Percentiles rank a stretch among this genome's conserved stretches.
phyloP scores from a whole-genome alignment of 2,329 filamentous ascomycete species.

The Sporothrix dimorphospora region DNA sequence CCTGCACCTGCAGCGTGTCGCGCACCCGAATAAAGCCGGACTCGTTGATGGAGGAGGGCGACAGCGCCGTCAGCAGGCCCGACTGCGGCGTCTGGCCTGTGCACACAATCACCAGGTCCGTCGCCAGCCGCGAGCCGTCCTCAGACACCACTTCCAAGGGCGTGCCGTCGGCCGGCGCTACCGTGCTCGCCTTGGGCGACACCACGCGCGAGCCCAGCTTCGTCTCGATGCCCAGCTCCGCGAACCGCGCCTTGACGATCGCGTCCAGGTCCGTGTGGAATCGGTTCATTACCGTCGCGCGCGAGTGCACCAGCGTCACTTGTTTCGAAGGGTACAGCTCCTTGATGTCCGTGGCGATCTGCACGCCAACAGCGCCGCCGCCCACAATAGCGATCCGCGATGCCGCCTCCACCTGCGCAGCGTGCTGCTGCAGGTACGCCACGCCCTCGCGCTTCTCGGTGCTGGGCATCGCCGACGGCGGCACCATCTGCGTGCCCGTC shows the following conservation, averaged over 20 bases:
- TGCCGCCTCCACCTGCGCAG: constrained; percentile 50
- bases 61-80: constrained; percentile 24
- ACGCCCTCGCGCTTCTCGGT: constrained; percentile 49
- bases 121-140: constrained; percentile 24
- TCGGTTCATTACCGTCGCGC: constrained; percentile 47
- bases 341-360: constrained; percentile 36
- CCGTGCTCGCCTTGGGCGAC: constrained; percentile 2
- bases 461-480: constrained; percentile 53
- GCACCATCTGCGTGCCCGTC: constrained; percentile 54
- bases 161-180: neutral
- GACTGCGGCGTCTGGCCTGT: constrained; percentile 31
- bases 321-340: constrained; percentile 58
- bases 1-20: constrained; percentile 31
- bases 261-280: constrained; percentile 28
- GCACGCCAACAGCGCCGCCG: constrained; percentile 56
- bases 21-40: constrained; percentile 29
- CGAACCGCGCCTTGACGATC: constrained; percentile 28
- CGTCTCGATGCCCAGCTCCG: constrained; percentile 28
- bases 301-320: constrained; percentile 62
- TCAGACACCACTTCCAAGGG: constrained; percentile 16
- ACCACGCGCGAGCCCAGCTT: constrained; percentile 29
- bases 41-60: constrained; percentile 23
- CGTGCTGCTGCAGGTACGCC: constrained; percentile 46
- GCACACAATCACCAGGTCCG: constrained; percentile 28
- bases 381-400: constrained; percentile 54